Evolutionary conservation across 2,329 filamentous ascomycete species (phyloP), one percentile per base, ranked within the genome.

Genomic region (Neurospora sp.): DNA sequence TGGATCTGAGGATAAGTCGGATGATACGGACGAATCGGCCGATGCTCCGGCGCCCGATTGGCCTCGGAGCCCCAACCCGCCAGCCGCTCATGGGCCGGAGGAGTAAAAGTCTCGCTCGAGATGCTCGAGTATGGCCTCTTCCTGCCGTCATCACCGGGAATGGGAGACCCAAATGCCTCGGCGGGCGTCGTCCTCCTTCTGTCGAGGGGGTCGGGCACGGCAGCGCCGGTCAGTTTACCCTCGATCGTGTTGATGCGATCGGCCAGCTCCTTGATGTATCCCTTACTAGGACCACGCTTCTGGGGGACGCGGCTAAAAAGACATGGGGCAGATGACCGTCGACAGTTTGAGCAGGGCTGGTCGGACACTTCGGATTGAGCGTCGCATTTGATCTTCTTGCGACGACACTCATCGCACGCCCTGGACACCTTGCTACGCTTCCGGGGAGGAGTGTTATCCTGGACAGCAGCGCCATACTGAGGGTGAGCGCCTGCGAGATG

Each of bases 361-460:
- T 91, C 87, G 17, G 88, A 89, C 6, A 86, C 86, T 77, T 96
- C 92, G 8, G 90, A 89, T 71, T 88, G 87, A 4, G 92, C 91
- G 80, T 97, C 93, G 76, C 93, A 97, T 77, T 93, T 92, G 71
- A 96, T 92, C 83, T 95, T 96, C 80, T 96, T 96, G 69, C 93
- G 87, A 62, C 93, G 86, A 77, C 93, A 97, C 77, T 96, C 92
- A 77, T 97, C 93, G 76, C 93, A 97, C 1, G 93, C 93, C 43
- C 93, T 87, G 11, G 93, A 96, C 6, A 96, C 92, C 79, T 97
- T 97, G 6, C 91, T 92, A 71, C 93, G 85, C 78, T 96, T 96
- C 72, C 90, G 84, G 0, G 90, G 90, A 15, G 89, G 87, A 11
- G 88, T 88, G 70, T 84, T 84, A 72, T 90, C 89, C 69, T 67